Percentiles rank a stretch among this genome's conserved stretches.
Evolutionary conservation across 768 basidiomycete species (phyloP).

Genomic region (Dacryopinax spathularia): DNA sequence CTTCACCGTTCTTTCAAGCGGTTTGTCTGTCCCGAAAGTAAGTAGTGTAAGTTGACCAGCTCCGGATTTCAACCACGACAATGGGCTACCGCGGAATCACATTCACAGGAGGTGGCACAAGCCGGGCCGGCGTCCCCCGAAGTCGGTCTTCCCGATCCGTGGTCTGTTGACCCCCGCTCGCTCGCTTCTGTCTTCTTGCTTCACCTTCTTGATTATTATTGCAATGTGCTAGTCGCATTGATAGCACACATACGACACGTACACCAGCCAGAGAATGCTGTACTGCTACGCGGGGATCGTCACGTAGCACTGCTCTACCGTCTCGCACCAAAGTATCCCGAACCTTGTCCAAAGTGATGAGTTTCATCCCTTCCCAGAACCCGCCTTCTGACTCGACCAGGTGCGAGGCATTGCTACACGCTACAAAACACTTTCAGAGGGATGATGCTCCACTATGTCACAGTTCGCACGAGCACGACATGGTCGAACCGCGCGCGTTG

Average conservation of each 20-base stretch:
- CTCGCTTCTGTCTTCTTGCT: not conserved
- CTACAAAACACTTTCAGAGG: not conserved
- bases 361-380: not conserved
- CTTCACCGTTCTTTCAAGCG: not conserved
- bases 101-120: not conserved
- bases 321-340: not conserved
- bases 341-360: constrained; percentile 1
- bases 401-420: not conserved
- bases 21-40: not conserved
- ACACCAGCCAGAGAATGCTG: too few species aligned
- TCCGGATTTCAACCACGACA: too few species aligned
- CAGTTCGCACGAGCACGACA: not conserved
- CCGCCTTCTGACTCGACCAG: not conserved
- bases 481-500: not conserved
- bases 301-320: not conserved
- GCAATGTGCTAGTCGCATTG: constrained; percentile 4
- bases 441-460: not conserved
- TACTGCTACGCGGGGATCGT: too few species aligned
- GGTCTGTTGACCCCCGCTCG: not conserved
- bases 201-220: not conserved
- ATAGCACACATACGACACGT: not conserved
- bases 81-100: not conserved
- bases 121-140: too few species aligned
- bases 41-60: not conserved
- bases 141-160: not conserved